These are phyloP conservation scores for Grosmannia clavigera DNA, from an alignment of 2,329 filamentous ascomycete genomes.

Conservation along the genomic window DNA sequence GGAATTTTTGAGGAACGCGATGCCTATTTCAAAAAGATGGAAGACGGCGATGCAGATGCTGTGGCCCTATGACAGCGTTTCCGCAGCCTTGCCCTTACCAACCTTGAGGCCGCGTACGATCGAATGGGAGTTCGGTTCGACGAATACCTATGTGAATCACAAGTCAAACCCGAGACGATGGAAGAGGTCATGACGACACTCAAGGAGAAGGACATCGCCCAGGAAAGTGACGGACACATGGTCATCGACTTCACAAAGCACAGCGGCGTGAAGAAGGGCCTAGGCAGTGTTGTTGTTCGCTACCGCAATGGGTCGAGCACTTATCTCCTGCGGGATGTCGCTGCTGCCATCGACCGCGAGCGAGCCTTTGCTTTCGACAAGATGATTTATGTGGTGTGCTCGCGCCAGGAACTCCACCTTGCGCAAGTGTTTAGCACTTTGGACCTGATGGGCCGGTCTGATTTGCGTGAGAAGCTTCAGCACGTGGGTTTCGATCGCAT, in stretches of 20 bases:
- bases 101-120: constrained; percentile 46
- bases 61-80: constrained; percentile 46
- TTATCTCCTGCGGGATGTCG: constrained; percentile 59
- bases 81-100: constrained; percentile 44
- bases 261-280: constrained; percentile 41
- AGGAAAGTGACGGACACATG: constrained; percentile 52
- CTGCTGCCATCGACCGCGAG: constrained; percentile 49
- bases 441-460: constrained; percentile 22
- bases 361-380: constrained; percentile 31
- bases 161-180: constrained; percentile 38
- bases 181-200: constrained; percentile 45
- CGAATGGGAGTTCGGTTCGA: constrained; percentile 51
- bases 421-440: constrained; percentile 21
- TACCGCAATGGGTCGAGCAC: constrained; percentile 51
- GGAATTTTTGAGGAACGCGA: constrained; percentile 39
- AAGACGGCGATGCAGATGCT: constrained; percentile 43
- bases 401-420: constrained; percentile 24
- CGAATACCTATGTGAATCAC: constrained; percentile 56
- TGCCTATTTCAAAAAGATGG: constrained; percentile 51
- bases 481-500: constrained; percentile 30
- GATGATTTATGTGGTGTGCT: constrained; percentile 27
- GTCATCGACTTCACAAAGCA: constrained; percentile 61
- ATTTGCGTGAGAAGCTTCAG: constrained; percentile 21
- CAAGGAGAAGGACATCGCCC: constrained; percentile 46
- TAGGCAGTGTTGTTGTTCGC: constrained; percentile 54